phyloP scores from a whole-genome alignment of 768 basidiomycete genomes.

The Phlebiopsis gigantea region DNA sequence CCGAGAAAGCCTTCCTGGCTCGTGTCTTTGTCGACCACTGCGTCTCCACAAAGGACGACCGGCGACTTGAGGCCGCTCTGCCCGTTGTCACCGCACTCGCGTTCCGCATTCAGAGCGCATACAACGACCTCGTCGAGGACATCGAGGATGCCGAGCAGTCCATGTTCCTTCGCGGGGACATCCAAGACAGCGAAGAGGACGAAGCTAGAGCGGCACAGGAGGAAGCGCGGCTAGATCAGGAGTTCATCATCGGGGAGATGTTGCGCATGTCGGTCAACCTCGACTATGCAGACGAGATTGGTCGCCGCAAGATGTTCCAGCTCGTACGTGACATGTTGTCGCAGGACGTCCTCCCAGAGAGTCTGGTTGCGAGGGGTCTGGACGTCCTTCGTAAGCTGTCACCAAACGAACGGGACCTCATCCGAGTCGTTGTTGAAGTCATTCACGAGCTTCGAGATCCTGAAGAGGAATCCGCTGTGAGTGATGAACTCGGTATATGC shows the following conservation, averaged over 20 bases:
- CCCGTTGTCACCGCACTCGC: conserved; percentile 86
- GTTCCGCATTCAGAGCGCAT: conserved; percentile 63
- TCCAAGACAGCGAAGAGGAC: conserved; percentile 29
- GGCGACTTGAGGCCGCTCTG: conserved; percentile 59
- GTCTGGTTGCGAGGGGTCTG: conserved; percentile 66
- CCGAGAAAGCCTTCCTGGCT: conserved; percentile 75
- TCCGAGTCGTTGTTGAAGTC: conserved; percentile 84
- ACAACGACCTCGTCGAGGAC: conserved; percentile 55
- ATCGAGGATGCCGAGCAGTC: conserved; percentile 34
- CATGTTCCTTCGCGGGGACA: conserved; percentile 20
- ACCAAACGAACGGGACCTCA: conserved; percentile 74
- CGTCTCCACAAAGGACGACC: conserved; percentile 50
- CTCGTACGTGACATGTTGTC: conserved; percentile 87
- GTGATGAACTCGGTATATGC: background rate
- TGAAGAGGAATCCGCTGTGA: conserved; percentile 29
- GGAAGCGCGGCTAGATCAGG: conserved; percentile 44
- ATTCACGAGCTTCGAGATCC: conserved; percentile 73
- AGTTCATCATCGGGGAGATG: conserved; percentile 77
- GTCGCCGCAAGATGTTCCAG: conserved; percentile 80
- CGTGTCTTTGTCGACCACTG: conserved; percentile 84
- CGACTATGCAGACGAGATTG: conserved; percentile 92
- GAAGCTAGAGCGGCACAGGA: conserved; percentile 35
- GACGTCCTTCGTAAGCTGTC: conserved; percentile 77
- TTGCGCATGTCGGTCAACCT: conserved; percentile 71
- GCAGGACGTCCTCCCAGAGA: conserved; percentile 62